phyloP scores from a whole-genome alignment of 306 rosid genomes.

The Cucurbita moschata region DNA sequence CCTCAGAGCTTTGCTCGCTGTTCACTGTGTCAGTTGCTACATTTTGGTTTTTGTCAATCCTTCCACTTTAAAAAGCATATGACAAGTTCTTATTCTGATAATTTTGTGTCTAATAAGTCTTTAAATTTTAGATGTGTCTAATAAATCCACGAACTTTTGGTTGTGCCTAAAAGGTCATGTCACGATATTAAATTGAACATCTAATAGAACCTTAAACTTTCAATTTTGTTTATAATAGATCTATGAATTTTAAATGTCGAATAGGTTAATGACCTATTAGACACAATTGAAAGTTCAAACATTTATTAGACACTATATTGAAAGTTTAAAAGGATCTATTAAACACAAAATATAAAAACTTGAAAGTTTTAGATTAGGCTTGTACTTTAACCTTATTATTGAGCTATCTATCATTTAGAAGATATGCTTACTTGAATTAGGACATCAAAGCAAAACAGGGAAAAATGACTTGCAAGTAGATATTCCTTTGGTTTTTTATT shows the following conservation, averaged over 20 bases:
- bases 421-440: neutral
- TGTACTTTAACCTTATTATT: neutral
- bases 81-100: too few relatives aligned
- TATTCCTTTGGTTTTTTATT: neutral
- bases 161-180: neutral
- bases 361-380: too few relatives aligned
- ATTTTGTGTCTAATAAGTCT: neutral
- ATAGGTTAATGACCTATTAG: neutral
- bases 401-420: neutral
- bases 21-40: neutral
- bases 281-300: neutral
- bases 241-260: neutral
- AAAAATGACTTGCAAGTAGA: neutral
- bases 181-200: neutral
- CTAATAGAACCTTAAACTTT: neutral
- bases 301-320: too few relatives aligned
- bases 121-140: too few relatives aligned
- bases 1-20: neutral
- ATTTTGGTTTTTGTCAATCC: neutral
- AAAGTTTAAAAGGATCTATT: neutral
- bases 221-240: neutral
- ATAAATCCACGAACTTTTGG: neutral
- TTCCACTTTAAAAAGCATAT: neutral
- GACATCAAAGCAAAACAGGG: neutral
- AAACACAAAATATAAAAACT: too few relatives aligned